Evolutionary conservation across 179 eudicot genomes (phyloP).

Genomic region (Amaranthus tricolor): DNA sequence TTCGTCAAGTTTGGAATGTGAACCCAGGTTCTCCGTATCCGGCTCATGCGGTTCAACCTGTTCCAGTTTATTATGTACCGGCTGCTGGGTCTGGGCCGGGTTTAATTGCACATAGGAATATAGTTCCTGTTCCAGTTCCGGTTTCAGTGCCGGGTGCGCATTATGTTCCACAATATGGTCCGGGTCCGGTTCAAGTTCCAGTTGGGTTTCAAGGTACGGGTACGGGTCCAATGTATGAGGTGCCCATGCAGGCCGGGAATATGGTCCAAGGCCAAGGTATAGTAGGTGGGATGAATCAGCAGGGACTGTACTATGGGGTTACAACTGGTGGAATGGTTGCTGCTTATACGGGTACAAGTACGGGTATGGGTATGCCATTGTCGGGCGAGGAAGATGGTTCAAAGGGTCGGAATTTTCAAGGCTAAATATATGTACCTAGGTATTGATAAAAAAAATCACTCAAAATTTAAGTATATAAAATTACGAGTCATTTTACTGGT

Average conservation of each 20-base stretch:
- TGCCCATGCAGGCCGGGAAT: conserved; percentile 27
- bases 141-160: conserved; percentile 18
- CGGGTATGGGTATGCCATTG: conserved; percentile 31
- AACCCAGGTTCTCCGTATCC: conserved; percentile 35
- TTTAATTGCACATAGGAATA: conserved; percentile 25
- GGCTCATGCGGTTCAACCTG: conserved; percentile 34
- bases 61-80: conserved; percentile 63
- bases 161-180: conserved; percentile 23
- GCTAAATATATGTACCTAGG: background rate
- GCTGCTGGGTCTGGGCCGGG: conserved; percentile 38
- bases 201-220: conserved; percentile 16
- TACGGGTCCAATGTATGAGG: conserved; percentile 25
- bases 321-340: conserved; percentile 40
- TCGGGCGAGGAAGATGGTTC: conserved; percentile 44
- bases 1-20: conserved; percentile 36
- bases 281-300: conserved; percentile 14
- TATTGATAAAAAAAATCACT: background rate
- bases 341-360: conserved; percentile 26
- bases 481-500: background rate
- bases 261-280: conserved; percentile 21
- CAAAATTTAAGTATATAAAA: background rate
- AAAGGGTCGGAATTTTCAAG: conserved; percentile 26
- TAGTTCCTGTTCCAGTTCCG: conserved; percentile 37
- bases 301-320: conserved; percentile 53
- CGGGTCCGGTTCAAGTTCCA: conserved; percentile 32